Conservation (phyloP, 1,284 basidiomycete species). For the Chalciporus sp. region DNA sequence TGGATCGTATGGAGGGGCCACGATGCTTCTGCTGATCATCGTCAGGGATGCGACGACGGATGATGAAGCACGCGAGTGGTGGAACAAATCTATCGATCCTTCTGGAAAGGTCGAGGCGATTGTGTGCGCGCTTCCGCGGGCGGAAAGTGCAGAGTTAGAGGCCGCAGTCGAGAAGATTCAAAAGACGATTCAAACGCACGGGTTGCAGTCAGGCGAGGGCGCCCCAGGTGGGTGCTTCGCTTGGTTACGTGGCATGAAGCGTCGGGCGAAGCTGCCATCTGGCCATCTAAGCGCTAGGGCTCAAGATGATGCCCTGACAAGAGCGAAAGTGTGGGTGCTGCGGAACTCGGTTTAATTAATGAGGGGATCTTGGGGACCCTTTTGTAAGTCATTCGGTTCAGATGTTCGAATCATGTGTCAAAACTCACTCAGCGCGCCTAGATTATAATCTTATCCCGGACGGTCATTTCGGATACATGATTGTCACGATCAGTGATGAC, state of each 20-base stretch:
- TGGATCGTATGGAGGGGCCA: constrained; percentile 28
- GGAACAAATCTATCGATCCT: constrained; percentile 9
- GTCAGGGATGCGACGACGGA: constrained; percentile 29
- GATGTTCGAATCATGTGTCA: no score
- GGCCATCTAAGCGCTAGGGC: not conserved
- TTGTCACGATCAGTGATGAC: no score
- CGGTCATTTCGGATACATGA: no score
- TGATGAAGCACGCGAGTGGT: constrained; percentile 23
- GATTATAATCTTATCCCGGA: no score
- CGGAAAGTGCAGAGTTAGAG: not conserved
- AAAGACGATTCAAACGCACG: constrained; percentile 22
- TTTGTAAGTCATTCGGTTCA: no score
- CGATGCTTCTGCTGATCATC: constrained; percentile 28
- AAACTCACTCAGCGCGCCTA: no score
- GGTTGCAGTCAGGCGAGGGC: constrained; percentile 25
- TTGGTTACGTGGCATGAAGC: constrained; percentile 17
- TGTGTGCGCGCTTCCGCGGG: constrained; percentile 22
- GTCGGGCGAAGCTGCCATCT: constrained; percentile 7
- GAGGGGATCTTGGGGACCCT: not conserved
- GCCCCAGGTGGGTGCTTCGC: constrained; percentile 22
- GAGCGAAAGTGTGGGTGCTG: constrained; percentile 18
- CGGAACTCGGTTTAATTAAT: constrained; percentile 4
- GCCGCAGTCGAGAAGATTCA: constrained; percentile 11
- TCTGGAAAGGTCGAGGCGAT: constrained; percentile 19
- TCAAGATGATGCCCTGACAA: constrained; percentile 18